phyloP scores from a whole-genome alignment of 768 basidiomycete species.

The Coprinopsis strossmayeri region DNA sequence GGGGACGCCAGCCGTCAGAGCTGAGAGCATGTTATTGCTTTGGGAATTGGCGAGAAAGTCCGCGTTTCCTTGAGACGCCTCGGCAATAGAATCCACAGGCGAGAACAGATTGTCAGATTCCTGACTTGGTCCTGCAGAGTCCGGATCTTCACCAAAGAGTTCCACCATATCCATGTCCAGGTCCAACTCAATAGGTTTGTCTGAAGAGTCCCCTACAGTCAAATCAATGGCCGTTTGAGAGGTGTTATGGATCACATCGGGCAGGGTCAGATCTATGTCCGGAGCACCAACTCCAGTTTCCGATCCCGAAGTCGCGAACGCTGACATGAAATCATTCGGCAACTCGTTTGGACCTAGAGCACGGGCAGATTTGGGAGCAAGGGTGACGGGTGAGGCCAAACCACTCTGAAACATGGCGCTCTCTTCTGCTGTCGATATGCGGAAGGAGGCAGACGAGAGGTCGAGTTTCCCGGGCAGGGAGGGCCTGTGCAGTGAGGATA shows the following conservation, averaged over 20 bases:
- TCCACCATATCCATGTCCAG: conserved; percentile 63
- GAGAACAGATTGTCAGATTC: conserved; percentile 48
- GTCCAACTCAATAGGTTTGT: conserved; percentile 80
- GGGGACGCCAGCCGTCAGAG: background rate
- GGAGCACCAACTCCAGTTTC: conserved; percentile 26
- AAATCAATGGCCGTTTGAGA: conserved; percentile 21
- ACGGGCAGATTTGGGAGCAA: conserved; percentile 75
- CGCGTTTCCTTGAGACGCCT: background rate
- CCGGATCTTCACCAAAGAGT: conserved; percentile 47
- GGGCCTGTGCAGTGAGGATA: conserved; percentile 73
- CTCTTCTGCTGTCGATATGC: conserved; percentile 63
- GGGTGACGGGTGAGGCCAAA: conserved; percentile 71
- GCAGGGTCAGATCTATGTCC: conserved; percentile 57
- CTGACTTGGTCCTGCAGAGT: conserved; percentile 25
- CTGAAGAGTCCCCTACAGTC: conserved; percentile 54
- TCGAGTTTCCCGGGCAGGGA: conserved; percentile 73
- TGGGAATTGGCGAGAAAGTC: conserved; percentile 28
- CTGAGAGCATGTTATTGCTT: conserved; percentile 13
- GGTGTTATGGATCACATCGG: conserved; percentile 20
- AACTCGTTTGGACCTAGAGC: conserved; percentile 48
- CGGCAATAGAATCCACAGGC: too few relatives aligned
- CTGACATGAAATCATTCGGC: conserved; percentile 60
- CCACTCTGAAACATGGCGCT: conserved; percentile 50
- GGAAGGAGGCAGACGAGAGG: conserved; percentile 62
- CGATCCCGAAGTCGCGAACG: conserved; percentile 41